These are phyloP conservation scores for Phialophora expanda DNA, from an alignment of 2,329 filamentous ascomycete species.

Conservation along the genomic window DNA sequence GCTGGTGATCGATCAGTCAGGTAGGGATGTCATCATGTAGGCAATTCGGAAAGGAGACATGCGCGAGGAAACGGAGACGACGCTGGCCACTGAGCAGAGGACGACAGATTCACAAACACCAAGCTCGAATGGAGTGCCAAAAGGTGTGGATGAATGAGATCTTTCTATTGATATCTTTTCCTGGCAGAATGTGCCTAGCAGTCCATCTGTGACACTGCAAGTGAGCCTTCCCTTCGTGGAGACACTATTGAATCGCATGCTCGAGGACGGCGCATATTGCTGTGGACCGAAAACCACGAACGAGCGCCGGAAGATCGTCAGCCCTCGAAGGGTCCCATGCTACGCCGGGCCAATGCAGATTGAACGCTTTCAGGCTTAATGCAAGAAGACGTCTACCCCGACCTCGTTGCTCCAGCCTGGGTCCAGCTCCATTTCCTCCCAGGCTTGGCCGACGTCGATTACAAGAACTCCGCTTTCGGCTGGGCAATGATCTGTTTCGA, in stretches of 20 bases:
- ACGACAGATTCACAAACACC: neutral
- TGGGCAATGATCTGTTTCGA: slow-evolving; percentile 41
- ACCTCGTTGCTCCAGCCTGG: slow-evolving; percentile 82
- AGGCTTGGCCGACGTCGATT: slow-evolving; percentile 77
- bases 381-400: slow-evolving; percentile 65
- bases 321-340: neutral
- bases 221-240: neutral
- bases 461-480: slow-evolving; percentile 62
- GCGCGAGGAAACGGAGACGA: neutral
- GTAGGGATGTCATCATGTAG: no score
- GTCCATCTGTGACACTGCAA: neutral
- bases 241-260: neutral
- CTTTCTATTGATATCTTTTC: neutral
- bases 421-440: slow-evolving; percentile 72
- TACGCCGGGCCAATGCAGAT: neutral
- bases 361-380: slow-evolving; percentile 2
- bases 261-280: neutral
- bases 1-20: neutral
- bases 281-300: no score
- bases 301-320: neutral
- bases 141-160: neutral
- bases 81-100: neutral
- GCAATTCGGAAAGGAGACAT: neutral
- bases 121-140: neutral
- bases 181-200: neutral